phyloP scores from a whole-genome alignment of 345 rosid species.

The Hibiscus syriacus region DNA sequence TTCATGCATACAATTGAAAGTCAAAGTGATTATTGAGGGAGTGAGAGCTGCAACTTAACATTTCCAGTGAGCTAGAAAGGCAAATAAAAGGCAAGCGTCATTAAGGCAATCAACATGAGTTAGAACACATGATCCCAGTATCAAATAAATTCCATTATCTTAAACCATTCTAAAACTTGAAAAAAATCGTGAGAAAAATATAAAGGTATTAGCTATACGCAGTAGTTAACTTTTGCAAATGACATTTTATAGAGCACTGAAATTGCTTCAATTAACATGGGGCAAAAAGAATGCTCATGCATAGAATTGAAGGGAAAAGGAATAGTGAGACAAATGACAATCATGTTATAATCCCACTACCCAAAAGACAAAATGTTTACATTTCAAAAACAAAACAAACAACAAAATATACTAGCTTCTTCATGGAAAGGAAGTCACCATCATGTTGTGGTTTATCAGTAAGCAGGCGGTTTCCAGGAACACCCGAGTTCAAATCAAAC shows the following conservation, averaged over 20 bases:
- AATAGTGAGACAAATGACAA: no score
- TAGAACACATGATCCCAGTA: background rate
- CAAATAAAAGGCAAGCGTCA: background rate
- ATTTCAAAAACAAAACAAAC: background rate
- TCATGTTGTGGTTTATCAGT: conserved; percentile 47
- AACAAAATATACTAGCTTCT: background rate
- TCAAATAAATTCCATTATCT: background rate
- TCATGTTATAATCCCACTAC: background rate
- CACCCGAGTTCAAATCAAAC: conserved; percentile 56
- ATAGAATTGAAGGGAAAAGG: no score
- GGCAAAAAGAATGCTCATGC: no score
- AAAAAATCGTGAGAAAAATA: background rate
- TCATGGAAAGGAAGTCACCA: conserved; percentile 35
- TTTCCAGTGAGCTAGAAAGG: background rate
- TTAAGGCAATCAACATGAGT: no score
- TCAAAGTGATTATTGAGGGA: background rate
- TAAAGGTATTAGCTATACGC: no score
- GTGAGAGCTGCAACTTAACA: background rate
- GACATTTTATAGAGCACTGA: no score
- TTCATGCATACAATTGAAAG: background rate
- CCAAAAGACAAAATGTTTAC: background rate
- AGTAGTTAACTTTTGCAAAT: no score
- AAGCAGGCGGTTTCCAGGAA: conserved; percentile 38
- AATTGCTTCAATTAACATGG: no score
- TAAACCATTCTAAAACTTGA: background rate